These are phyloP conservation scores for Mimosa pudica DNA, from an alignment of 306 rosid species.

Conservation along the genomic window DNA sequence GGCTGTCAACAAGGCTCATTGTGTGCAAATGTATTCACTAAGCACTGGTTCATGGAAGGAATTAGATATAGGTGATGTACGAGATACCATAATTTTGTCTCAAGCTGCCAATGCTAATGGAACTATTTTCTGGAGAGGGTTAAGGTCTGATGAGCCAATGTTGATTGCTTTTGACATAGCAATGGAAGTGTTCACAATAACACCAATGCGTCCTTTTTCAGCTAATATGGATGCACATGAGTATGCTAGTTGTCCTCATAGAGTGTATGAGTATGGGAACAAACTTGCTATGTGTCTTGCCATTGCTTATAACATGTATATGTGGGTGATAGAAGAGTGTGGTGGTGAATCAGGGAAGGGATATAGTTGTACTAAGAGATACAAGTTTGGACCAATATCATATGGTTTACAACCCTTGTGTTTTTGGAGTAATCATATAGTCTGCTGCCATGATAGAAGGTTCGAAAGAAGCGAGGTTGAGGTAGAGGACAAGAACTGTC, in stretches of 20 bases:
- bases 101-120: background rate
- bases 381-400: too few species aligned
- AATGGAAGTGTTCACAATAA: background rate
- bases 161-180: background rate
- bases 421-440: too few species aligned
- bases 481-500: too few species aligned
- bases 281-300: background rate
- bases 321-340: too few species aligned
- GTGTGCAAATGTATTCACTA: background rate
- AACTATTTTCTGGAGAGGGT: background rate
- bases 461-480: too few species aligned
- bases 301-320: too few species aligned
- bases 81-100: fast-evolving
- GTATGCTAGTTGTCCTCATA: background rate
- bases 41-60: background rate
- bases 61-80: too few species aligned
- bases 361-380: too few species aligned
- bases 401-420: too few species aligned
- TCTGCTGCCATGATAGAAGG: too few species aligned
- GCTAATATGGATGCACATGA: too few species aligned
- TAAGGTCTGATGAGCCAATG: background rate
- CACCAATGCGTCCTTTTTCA: background rate
- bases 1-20: background rate
- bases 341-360: too few species aligned
- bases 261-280: background rate